phyloP scores from a whole-genome alignment of 2,329 filamentous ascomycete species.

The Chrysosporium queenslandicum region DNA sequence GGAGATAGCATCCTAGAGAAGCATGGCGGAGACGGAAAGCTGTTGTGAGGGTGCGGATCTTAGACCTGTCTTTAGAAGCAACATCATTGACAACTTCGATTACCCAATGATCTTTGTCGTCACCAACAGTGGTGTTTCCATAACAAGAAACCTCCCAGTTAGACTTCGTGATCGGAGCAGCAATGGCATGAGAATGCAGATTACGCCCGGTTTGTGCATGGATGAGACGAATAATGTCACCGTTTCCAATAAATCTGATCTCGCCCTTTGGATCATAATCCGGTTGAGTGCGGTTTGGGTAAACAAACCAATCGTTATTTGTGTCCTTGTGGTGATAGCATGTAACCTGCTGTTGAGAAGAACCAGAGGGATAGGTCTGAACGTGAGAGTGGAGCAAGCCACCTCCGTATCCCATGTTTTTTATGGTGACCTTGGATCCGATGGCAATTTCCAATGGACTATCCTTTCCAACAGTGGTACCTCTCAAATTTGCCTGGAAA shows the following conservation, averaged over 20 bases:
- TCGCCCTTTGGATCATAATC: conserved; percentile 64
- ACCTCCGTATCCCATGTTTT: conserved; percentile 99
- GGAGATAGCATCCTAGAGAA: conserved; percentile 79
- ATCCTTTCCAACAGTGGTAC: conserved; percentile 87
- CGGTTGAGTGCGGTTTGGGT: conserved; percentile 71
- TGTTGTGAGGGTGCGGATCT: conserved; percentile 82
- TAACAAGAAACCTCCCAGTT: conserved; percentile 93
- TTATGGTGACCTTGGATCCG: conserved; percentile 82
- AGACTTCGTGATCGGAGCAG: conserved; percentile 78
- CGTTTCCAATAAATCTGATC: conserved; percentile 64
- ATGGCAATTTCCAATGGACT: conserved; percentile 85
- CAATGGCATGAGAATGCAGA: conserved; percentile 83
- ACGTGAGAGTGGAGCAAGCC: conserved; percentile 93
- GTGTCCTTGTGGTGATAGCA: conserved; percentile 99
- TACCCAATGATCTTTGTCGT: conserved; percentile 96
- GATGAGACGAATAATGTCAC: conserved; percentile 71
- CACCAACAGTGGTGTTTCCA: conserved; percentile 87
- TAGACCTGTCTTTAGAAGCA: conserved; percentile 72
- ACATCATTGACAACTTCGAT: conserved; percentile 87
- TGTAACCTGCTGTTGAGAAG: conserved; percentile 88
- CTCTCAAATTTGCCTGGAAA: conserved; percentile 92
- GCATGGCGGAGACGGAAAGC: conserved; percentile 80
- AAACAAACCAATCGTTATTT: conserved; percentile 99
- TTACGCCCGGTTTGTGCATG: conserved; percentile 95
- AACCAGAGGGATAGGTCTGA: conserved; percentile 91